Conservation (phyloP, 805 yeast genomes). For the Kodamaea neixiangensis region DNA sequence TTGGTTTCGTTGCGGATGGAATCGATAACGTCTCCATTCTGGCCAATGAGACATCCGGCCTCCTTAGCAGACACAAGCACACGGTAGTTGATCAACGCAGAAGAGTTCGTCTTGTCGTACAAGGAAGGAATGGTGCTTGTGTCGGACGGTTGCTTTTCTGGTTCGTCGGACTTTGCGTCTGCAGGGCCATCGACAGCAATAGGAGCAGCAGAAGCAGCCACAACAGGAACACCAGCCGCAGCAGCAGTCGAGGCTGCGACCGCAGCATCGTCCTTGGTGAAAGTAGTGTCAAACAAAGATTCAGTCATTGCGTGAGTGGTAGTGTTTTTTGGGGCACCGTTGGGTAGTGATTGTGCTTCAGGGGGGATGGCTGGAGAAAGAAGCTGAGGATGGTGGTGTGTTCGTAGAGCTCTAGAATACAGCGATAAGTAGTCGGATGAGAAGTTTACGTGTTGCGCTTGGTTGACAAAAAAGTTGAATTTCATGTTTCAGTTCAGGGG, state of each 20-base stretch:
- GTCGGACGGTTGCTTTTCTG: background rate
- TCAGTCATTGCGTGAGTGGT: slow-evolving; percentile 25
- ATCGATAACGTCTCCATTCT: slow-evolving; percentile 77
- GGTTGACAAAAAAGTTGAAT: background rate
- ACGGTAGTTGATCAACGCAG: slow-evolving; percentile 44
- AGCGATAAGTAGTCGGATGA: background rate
- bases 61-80: slow-evolving; percentile 80
- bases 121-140: slow-evolving; percentile 26
- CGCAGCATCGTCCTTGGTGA: slow-evolving; percentile 11
- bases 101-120: slow-evolving; percentile 25
- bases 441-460: background rate
- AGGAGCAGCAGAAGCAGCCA: background rate
- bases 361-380: background rate
- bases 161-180: background rate
- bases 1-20: slow-evolving; percentile 70
- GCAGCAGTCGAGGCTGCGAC: background rate
- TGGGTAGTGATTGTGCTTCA: background rate
- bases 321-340: background rate
- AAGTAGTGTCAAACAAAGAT: slow-evolving; percentile 29
- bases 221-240: background rate
- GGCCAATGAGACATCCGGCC: slow-evolving; percentile 89
- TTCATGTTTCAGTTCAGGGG: slow-evolving; percentile 5
- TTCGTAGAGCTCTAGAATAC: background rate
- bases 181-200: background rate
- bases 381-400: background rate